Base-by-base conservation (phyloP, 208 protist genomes). In the Leishmania mexicana region DNA sequence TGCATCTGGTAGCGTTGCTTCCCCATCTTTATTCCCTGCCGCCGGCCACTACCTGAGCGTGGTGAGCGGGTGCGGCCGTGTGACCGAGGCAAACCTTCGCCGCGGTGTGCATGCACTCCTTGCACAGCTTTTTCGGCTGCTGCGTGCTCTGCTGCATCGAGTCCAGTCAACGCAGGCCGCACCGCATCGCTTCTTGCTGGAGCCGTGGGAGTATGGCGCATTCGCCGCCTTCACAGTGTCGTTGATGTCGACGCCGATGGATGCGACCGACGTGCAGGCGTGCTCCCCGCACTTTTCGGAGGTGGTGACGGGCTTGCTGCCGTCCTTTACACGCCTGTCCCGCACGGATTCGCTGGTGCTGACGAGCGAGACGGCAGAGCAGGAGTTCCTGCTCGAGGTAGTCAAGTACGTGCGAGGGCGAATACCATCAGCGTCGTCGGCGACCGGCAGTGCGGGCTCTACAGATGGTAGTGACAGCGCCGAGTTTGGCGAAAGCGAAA, bases 161-260 rank as follows among this genome's bases (percentile, higher is more conserved):
- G 78, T 77, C 51, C 76, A 82, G 72, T 78, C 79, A 24, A 81
- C 76, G 73, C 83, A 84, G 45, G 79, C 77, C 58, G 76, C 83
- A 38, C 86, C 91, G 54, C 88, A 95, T 71, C 84, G 84, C 73
- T 96, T 94, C 81, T 54, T 96, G 53, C 78, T 87, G 11, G 85
- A 93, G 75, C 40, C 88, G 42, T 92, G 90, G 86, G 85, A 89
- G 80, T 93, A 94, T 87, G 90, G 87, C 49, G 71, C 85, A 24
- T 90, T 90, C 58, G 83, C 89, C 21, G 65, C 93, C 42, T 74
- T 96, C 38, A 89, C 82, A 42, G 68, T 95, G 35, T 94, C 93
- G 31, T 77, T 97, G 40, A 85, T 96, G 73, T 78, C 86, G 42
- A 77, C 88, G 4, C 87, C 89, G 64, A 76, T 94, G 76, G 90